A percentile compares a stretch with the other conserved stretches of the same genome.
Conservation (phyloP, 192 early-diverging fungal species). For the Rhizophagus clarus region DNA sequence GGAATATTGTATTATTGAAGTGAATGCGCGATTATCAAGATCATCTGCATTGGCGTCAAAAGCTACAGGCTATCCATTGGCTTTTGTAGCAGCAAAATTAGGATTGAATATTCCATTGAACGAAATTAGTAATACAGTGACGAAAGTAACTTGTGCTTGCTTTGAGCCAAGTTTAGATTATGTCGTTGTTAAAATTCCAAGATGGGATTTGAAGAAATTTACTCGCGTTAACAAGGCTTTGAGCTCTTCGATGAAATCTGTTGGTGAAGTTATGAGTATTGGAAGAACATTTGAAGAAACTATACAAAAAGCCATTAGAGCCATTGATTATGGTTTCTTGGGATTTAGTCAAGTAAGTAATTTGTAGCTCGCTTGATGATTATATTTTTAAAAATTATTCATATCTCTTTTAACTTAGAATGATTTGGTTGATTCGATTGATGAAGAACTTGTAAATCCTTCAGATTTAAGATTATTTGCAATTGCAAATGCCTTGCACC, state of each 20-base stretch:
- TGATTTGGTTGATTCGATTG: constrained; percentile 56
- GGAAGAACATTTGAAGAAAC: constrained; percentile 96
- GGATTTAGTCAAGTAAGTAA: constrained; percentile 72
- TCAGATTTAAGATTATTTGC: constrained; percentile 96
- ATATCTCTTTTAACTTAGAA: not conserved
- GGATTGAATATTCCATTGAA: constrained; percentile 87
- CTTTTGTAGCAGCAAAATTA: constrained; percentile 98
- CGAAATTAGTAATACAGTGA: constrained; percentile 88
- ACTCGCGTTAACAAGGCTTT: constrained; percentile 84
- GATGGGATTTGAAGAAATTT: constrained; percentile 97
- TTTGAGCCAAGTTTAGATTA: constrained; percentile 98
- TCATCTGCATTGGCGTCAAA: constrained; percentile 90
- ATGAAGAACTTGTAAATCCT: constrained; percentile 88
- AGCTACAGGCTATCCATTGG: constrained; percentile 97
- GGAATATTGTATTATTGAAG: constrained; percentile 95
- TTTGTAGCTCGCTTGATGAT: not conserved
- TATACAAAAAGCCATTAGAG: constrained; percentile 76
- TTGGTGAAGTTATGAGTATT: constrained; percentile 99
- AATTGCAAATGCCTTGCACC: constrained; percentile 90
- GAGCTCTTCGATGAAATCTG: constrained; percentile 92
- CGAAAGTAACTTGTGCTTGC: constrained; percentile 91
- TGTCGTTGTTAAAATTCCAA: constrained; percentile 94
- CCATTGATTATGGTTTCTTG: constrained; percentile 84
- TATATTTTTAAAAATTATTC: not conserved
- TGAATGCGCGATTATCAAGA: constrained; percentile 95